Conservation (phyloP, 257 asterid species). For the Solanum paucissectum region DNA sequence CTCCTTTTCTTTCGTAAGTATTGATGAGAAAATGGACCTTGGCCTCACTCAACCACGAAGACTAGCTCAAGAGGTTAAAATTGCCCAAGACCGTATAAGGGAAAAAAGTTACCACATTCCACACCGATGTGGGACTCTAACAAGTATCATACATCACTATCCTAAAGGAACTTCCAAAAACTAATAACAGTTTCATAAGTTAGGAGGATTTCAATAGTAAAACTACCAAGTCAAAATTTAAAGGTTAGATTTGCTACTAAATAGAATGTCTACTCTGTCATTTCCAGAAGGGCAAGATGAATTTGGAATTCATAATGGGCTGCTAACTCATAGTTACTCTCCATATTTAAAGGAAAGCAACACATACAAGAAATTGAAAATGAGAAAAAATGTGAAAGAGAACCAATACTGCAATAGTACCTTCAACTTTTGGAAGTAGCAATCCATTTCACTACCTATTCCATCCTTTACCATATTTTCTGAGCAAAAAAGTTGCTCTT, state of each 20-base stretch:
- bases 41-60: not conserved
- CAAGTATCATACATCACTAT: not conserved
- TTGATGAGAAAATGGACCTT: not conserved
- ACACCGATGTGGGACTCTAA: not conserved
- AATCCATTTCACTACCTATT: constrained; percentile 51
- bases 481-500: constrained; percentile 76
- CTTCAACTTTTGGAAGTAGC: constrained; percentile 66
- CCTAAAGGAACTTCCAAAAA: not conserved
- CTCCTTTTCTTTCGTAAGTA: not conserved
- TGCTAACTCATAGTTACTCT: not conserved
- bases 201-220: not conserved
- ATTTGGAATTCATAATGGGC: not conserved
- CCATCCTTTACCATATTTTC: constrained; percentile 42
- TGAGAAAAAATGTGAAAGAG: constrained; percentile 2
- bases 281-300: not conserved
- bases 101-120: not conserved
- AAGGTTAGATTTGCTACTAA: not conserved
- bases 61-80: not conserved
- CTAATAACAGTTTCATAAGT: not conserved
- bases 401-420: constrained; percentile 21
- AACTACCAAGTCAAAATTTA: not conserved
- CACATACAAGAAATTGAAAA: not conserved
- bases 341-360: not conserved
- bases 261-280: not conserved
- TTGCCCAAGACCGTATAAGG: not conserved